Evolutionary conservation across 192 early-diverging fungal species (phyloP).

Genomic region (Oehlia diaphana): DNA sequence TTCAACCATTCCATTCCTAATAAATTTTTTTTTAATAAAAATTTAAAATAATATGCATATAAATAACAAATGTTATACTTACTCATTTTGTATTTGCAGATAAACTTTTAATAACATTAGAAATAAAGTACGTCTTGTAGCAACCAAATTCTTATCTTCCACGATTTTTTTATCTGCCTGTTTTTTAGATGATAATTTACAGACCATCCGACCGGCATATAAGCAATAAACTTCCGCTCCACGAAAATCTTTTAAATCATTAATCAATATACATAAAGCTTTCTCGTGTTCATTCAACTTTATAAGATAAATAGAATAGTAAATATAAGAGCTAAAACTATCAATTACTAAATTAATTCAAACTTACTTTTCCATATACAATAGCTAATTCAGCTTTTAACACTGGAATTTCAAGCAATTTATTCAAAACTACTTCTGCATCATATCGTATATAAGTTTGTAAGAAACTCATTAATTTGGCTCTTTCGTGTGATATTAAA

Average conservation of each 20-base stretch:
- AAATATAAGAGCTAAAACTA: too few relatives aligned
- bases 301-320: background rate
- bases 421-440: constrained; percentile 34
- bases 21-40: background rate
- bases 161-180: constrained; percentile 3
- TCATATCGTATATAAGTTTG: constrained; percentile 43
- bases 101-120: constrained; percentile 52
- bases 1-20: constrained; percentile 35
- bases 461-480: constrained; percentile 41
- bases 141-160: constrained; percentile 18
- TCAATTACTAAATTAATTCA: background rate
- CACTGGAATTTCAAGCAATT: constrained; percentile 33
- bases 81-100: constrained; percentile 43
- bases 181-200: constrained; percentile 29
- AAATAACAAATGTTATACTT: constrained; percentile 29
- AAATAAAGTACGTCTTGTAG: constrained; percentile 40
- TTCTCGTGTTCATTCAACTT: constrained; percentile 48
- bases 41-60: background rate
- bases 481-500: constrained; percentile 33
- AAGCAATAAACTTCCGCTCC: constrained; percentile 57
- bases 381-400: constrained; percentile 50
- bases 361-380: constrained; percentile 48
- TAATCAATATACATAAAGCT: constrained; percentile 46
- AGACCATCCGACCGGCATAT: constrained; percentile 44
- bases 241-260: constrained; percentile 50